Percentiles rank a stretch among this genome's conserved stretches.
These are phyloP conservation scores for Kwoniella sp. DNA, from an alignment of 768 basidiomycete species.

Conservation along the genomic window DNA sequence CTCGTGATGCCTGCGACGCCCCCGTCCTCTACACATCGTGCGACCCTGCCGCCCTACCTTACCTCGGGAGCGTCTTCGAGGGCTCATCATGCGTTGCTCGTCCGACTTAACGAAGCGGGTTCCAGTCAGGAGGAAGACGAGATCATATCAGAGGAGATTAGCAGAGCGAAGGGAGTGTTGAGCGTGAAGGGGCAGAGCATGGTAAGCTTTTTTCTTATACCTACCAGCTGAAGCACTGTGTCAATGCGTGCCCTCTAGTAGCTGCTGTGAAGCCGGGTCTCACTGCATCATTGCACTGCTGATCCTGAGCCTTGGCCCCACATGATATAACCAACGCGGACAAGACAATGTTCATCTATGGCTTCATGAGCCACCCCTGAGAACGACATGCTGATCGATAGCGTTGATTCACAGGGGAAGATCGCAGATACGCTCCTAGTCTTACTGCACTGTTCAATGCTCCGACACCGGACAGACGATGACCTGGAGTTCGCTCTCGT, in stretches of 20 bases:
- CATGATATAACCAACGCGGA: no score
- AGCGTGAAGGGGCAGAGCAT: conserved; percentile 16
- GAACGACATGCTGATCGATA: no score
- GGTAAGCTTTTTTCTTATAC: conserved; percentile 26
- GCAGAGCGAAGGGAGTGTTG: conserved; percentile 21
- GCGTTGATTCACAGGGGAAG: conserved; percentile 20
- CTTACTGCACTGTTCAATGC: conserved; percentile 33
- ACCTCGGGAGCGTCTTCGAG: conserved; percentile 48
- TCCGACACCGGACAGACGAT: conserved; percentile 18
- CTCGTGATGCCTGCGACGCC: no score
- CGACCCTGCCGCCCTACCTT: conserved; percentile 39
- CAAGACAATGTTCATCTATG: no score
- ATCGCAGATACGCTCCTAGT: conserved; percentile 41
- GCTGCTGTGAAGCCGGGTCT: no score
- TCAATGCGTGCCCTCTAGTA: no score
- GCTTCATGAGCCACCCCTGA: no score
- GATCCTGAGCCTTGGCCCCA: no score
- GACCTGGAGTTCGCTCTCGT: conserved; percentile 35
- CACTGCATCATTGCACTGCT: no score
- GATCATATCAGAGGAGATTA: conserved; percentile 27
- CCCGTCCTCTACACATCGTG: background rate
- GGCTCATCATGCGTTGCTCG: conserved; percentile 45
- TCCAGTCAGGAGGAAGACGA: conserved; percentile 39
- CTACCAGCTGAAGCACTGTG: background rate
- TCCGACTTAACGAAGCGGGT: conserved; percentile 32